A percentile compares a stretch with the other conserved stretches of the same genome.
These are phyloP conservation scores for Hypericum perforatum DNA, from an alignment of 345 rosid species.

Conservation along the genomic window DNA sequence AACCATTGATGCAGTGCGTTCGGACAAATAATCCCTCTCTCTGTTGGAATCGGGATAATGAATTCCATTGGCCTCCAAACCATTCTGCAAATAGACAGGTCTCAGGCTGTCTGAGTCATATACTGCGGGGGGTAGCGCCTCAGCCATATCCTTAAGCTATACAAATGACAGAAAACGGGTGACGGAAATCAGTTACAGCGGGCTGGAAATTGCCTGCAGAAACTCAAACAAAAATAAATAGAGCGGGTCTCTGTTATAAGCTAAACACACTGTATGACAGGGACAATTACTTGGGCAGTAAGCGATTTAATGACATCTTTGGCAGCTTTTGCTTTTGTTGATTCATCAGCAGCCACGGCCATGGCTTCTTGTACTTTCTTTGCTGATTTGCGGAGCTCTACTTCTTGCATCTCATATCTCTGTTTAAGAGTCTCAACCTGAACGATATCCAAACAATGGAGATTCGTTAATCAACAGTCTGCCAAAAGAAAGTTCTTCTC, in stretches of 20 bases:
- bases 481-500: not conserved
- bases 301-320: constrained; percentile 94
- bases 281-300: constrained; percentile 63
- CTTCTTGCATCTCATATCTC: constrained; percentile 78
- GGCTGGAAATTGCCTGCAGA: too few relatives aligned
- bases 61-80: constrained; percentile 62
- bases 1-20: constrained; percentile 39
- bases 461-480: constrained; percentile 2
- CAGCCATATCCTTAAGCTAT: constrained; percentile 89
- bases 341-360: constrained; percentile 63
- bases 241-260: not conserved
- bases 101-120: constrained; percentile 46
- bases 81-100: constrained; percentile 37
- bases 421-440: constrained; percentile 72
- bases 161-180: not conserved
- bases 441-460: constrained; percentile 16
- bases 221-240: too few relatives aligned
- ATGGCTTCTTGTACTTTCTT: constrained; percentile 78
- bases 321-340: constrained; percentile 77
- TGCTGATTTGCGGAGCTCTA: constrained; percentile 67
- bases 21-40: constrained; percentile 52
- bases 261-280: constrained; percentile 5
- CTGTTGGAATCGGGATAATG: constrained; percentile 46
- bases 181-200: too few relatives aligned
- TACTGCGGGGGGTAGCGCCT: constrained; percentile 63